Evolutionary conservation across 768 basidiomycete genomes (phyloP).

Genomic region (Mycena sanguinolenta): DNA sequence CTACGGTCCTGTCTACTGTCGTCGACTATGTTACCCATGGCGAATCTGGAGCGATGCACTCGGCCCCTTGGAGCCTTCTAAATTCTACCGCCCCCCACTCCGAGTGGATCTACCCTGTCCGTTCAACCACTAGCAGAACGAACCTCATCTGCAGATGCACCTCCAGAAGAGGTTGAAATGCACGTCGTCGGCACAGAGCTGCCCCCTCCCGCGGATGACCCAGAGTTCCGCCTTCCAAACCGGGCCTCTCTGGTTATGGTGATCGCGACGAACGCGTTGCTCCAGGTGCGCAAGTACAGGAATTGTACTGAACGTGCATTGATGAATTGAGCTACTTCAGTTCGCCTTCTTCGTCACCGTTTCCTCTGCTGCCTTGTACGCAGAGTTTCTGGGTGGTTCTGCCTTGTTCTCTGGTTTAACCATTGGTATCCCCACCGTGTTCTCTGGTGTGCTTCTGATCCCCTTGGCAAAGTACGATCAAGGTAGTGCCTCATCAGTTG

Average conservation of each 20-base stretch:
- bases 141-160: not conserved
- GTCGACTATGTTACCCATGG: slow-evolving; percentile 30
- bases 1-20: slow-evolving; percentile 30
- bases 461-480: slow-evolving; percentile 68
- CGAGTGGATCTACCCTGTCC: slow-evolving; percentile 15
- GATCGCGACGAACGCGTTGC: slow-evolving; percentile 55
- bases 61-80: slow-evolving; percentile 20
- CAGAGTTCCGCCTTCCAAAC: slow-evolving; percentile 62
- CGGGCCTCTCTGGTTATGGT: slow-evolving; percentile 57
- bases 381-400: slow-evolving; percentile 72
- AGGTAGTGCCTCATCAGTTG: slow-evolving; percentile 51
- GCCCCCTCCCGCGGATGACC: slow-evolving; percentile 31
- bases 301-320: not conserved
- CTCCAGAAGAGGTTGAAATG: not conserved
- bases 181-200: not conserved
- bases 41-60: slow-evolving; percentile 13
- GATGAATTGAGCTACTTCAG: slow-evolving; percentile 47
- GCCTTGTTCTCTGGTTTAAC: slow-evolving; percentile 78
- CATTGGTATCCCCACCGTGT: slow-evolving; percentile 76
- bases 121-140: not conserved
- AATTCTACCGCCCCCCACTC: slow-evolving; percentile 18
- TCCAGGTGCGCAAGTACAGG: slow-evolving; percentile 55
- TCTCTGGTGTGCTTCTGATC: slow-evolving; percentile 70
- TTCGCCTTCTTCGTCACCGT: slow-evolving; percentile 79
- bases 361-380: slow-evolving; percentile 75